A percentile compares a stretch with the other conserved stretches of the same genome.
Conservation (phyloP, 176 grass and related monocot species). For the Cenchrus americanus region DNA sequence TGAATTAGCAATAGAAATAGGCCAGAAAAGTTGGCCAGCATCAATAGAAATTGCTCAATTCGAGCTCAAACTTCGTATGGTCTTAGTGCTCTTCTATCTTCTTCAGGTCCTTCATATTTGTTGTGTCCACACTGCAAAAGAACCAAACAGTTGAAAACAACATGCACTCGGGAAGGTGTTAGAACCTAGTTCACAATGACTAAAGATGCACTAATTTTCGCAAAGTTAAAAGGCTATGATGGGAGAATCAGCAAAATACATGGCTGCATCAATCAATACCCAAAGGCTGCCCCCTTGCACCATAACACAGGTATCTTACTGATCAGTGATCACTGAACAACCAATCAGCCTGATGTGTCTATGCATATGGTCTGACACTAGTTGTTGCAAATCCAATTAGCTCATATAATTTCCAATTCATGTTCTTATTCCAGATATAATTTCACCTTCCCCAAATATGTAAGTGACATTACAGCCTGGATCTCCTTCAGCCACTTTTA, state of each 20-base stretch:
- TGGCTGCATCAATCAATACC: neutral
- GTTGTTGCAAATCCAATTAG: neutral
- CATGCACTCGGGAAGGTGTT: neutral
- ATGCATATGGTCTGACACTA: slow-evolving; percentile 5
- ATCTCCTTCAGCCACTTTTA: slow-evolving; percentile 6
- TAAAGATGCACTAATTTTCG: neutral
- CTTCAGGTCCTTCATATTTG: slow-evolving; percentile 98
- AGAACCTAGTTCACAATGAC: neutral
- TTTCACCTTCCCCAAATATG: neutral
- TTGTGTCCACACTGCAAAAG: slow-evolving; percentile 80
- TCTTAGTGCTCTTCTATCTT: slow-evolving; percentile 89
- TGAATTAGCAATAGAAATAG: slow-evolving; percentile 28
- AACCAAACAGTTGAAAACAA: neutral
- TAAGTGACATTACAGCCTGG: neutral
- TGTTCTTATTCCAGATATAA: neutral
- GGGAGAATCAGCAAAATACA: neutral
- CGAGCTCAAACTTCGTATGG: slow-evolving; percentile 16
- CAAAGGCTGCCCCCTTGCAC: neutral
- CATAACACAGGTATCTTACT: neutral
- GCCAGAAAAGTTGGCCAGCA: slow-evolving; percentile 23
- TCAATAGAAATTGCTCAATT: slow-evolving; percentile 44
- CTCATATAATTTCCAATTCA: neutral
- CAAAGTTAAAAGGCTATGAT: neutral
- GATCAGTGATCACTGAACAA: neutral
- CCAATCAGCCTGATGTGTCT: neutral